phyloP scores from a whole-genome alignment of 768 basidiomycete genomes.

The Boletus patriciae region DNA sequence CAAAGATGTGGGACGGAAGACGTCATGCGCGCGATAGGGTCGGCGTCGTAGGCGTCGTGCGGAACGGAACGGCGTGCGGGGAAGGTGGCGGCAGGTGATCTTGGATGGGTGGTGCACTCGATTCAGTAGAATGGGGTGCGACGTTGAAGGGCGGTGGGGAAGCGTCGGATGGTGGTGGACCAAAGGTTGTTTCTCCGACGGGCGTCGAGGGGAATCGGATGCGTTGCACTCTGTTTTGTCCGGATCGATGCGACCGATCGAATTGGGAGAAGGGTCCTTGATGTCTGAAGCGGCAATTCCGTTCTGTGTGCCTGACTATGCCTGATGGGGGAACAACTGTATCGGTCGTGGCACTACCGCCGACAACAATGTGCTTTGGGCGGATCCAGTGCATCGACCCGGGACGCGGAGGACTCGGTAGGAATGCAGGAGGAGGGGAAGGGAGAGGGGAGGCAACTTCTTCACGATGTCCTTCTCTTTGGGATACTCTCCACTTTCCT shows the following conservation, averaged over 20 bases:
- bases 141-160: neutral
- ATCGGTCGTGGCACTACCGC: slow-evolving; percentile 23
- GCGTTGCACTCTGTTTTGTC: too few species aligned
- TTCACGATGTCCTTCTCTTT: slow-evolving; percentile 32
- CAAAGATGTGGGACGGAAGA: slow-evolving; percentile 33
- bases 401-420: slow-evolving; percentile 12
- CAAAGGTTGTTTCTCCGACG: slow-evolving; percentile 22
- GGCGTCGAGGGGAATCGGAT: slow-evolving; percentile 19
- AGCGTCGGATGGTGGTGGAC: slow-evolving; percentile 11
- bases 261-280: too few species aligned
- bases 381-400: slow-evolving; percentile 22
- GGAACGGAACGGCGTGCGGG: slow-evolving; percentile 25
- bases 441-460: slow-evolving; percentile 27
- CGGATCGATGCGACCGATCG: too few species aligned
- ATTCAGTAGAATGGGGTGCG: slow-evolving; percentile 11
- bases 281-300: too few species aligned
- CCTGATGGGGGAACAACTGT: neutral
- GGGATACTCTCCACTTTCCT: slow-evolving; percentile 31
- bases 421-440: slow-evolving; percentile 25
- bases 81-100: slow-evolving; percentile 16
- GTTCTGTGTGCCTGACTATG: too few species aligned
- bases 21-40: slow-evolving; percentile 26
- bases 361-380: slow-evolving; percentile 51
- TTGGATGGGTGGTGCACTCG: slow-evolving; percentile 2
- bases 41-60: slow-evolving; percentile 23